These are phyloP conservation scores for Triadica sebifera DNA, from an alignment of 345 rosid species.

Conservation along the genomic window DNA sequence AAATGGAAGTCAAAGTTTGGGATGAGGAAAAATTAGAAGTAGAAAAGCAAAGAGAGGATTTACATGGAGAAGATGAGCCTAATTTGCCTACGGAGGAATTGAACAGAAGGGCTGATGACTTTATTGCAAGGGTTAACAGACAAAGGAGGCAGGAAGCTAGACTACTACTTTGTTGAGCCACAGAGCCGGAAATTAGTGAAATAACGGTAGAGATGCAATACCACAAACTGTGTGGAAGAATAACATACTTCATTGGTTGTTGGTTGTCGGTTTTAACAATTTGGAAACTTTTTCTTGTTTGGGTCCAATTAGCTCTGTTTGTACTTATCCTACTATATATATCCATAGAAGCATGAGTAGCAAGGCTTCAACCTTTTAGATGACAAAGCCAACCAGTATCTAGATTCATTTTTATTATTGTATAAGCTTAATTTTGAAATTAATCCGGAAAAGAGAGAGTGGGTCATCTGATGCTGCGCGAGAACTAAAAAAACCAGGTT, in stretches of 20 bases:
- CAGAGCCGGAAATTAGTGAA: background rate
- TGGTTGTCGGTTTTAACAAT: background rate
- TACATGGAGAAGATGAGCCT: conserved; percentile 14
- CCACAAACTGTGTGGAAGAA: background rate
- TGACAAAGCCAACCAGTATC: background rate
- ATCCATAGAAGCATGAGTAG: background rate
- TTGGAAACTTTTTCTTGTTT: background rate
- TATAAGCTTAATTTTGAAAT: too few relatives aligned
- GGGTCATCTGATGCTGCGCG: background rate
- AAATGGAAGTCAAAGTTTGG: conserved; percentile 6
- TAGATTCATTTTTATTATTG: background rate
- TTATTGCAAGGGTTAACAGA: conserved; percentile 61
- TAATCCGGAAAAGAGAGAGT: too few relatives aligned
- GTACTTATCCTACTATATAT: background rate
- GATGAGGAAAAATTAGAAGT: conserved; percentile 1
- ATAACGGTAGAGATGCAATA: background rate
- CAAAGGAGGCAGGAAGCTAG: conserved; percentile 51
- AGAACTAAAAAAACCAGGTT: too few relatives aligned
- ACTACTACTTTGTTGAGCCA: background rate
- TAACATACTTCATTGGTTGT: background rate
- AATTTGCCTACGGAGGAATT: conserved; percentile 45
- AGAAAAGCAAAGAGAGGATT: conserved; percentile 17
- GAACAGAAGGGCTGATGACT: conserved; percentile 64
- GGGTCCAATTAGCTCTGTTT: background rate
- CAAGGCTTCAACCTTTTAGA: background rate